phyloP scores from a whole-genome alignment of 805 yeast genomes.

The Scheffersomyces lignosus region DNA sequence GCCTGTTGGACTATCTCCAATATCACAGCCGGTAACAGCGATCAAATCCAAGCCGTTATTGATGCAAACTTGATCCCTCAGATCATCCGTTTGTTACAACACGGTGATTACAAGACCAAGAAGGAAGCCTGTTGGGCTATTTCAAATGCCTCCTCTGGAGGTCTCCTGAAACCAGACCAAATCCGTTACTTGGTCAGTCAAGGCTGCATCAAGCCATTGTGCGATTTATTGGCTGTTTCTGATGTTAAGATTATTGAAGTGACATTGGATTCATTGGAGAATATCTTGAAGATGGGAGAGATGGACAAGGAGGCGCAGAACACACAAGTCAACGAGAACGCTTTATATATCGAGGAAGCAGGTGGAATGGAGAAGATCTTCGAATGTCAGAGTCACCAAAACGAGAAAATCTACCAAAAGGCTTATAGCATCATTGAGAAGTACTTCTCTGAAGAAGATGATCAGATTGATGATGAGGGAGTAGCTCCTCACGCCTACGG shows the following conservation, averaged over 20 bases:
- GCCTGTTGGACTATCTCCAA: conserved; percentile 99
- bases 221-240: conserved; percentile 85
- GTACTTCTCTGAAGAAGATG: conserved; percentile 83
- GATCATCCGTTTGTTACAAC: conserved; percentile 69
- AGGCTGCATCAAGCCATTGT: conserved; percentile 96
- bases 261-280: conserved; percentile 91
- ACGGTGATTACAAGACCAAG: conserved; percentile 92
- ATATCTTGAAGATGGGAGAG: conserved; percentile 93
- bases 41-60: conserved; percentile 95
- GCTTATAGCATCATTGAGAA: conserved; percentile 88
- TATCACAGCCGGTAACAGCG: conserved; percentile 95
- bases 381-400: conserved; percentile 87
- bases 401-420: conserved; percentile 89
- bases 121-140: conserved; percentile 99
- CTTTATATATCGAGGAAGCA: conserved; percentile 92
- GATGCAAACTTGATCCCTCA: conserved; percentile 94
- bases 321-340: conserved; percentile 74
- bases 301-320: conserved; percentile 79
- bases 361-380: conserved; percentile 97
- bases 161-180: conserved; percentile 87
- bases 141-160: conserved; percentile 96
- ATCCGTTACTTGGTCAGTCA: conserved; percentile 89
- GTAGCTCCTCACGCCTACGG: conserved; percentile 78
- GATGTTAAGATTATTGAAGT: conserved; percentile 93
- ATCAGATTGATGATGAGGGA: conserved; percentile 61